phyloP scores from a whole-genome alignment of 805 yeast species.

The Wickerhamomyces alni region DNA sequence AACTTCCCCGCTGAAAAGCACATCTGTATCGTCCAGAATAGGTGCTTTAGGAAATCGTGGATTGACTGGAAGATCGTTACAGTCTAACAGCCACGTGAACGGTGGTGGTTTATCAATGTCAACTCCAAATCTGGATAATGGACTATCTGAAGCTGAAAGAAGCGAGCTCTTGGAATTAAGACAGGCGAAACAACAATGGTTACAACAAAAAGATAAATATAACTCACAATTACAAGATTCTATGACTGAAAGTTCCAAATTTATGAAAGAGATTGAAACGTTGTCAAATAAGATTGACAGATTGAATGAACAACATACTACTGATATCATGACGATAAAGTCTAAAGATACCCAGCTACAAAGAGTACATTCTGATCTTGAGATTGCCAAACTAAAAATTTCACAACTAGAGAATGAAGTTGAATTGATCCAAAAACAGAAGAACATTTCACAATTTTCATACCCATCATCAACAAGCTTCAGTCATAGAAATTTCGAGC shows the following conservation, averaged over 20 bases:
- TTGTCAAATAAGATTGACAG: slow-evolving; percentile 28
- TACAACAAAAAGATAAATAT: slow-evolving; percentile 26
- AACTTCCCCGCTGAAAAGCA: slow-evolving; percentile 58
- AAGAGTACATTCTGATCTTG: slow-evolving; percentile 57
- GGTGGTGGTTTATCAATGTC: not conserved
- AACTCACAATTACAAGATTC: slow-evolving; percentile 23
- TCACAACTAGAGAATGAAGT: slow-evolving; percentile 47
- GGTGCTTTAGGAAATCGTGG: slow-evolving; percentile 22
- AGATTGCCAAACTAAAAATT: slow-evolving; percentile 46
- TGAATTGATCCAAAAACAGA: slow-evolving; percentile 29
- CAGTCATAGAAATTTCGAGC: not conserved
- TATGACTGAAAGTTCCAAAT: slow-evolving; percentile 22
- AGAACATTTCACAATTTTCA: slow-evolving; percentile 1
- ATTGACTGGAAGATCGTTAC: slow-evolving; percentile 38
- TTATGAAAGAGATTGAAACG: slow-evolving; percentile 21
- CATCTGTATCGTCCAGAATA: slow-evolving; percentile 21
- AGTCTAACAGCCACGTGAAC: slow-evolving; percentile 20
- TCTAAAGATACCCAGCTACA: slow-evolving; percentile 66
- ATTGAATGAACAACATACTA: slow-evolving; percentile 45
- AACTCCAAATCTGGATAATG: slow-evolving; percentile 2
- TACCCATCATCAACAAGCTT: slow-evolving; percentile 5
- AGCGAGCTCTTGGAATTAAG: slow-evolving; percentile 46
- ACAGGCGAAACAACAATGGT: slow-evolving; percentile 40
- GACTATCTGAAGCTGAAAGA: slow-evolving; percentile 18
- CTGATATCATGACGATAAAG: slow-evolving; percentile 44